Base-by-base conservation (phyloP, 495 filamentous ascomycete genomes). In the Podospora australis region DNA sequence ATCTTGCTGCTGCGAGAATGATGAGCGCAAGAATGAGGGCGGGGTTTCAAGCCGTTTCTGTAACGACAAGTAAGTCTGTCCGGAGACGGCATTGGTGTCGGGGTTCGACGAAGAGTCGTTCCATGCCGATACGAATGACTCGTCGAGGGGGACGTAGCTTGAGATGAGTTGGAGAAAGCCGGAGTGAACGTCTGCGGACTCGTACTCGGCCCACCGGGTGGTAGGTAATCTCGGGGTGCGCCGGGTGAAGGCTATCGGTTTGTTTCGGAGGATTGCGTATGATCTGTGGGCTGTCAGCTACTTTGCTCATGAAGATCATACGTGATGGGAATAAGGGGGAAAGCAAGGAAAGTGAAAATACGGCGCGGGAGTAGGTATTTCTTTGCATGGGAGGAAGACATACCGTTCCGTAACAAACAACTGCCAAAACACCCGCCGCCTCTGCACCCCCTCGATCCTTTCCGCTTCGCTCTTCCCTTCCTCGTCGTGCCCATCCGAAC, bases 371-470 rank as follows among this genome's bases (percentile, higher is more conserved):
- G n/a, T n/a, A n/a, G n/a, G 32, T 36, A 29, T 29, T 6, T 6
- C 6, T 29, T 29, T 29, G n/a, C 32, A 36, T 19, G 35, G 6
- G 6, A 28, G 13, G 17, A 8, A 30, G 28, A 71, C 70, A 24
- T 29, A 56, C 54, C 79, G 72, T 60, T 82, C 78, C 14, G 78
- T 77, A 30, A 84, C 71, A 52, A 82, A 84, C 7, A 82, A 58
- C 38, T 80, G 60, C 81, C 82, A 86, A 52, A 84, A 86, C 0
- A 83, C 63, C 20, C 81, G 65, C 29, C 32, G 14, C 32, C 32
- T 36, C n/a, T n/a, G 6, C 32, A 36, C n/a, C 6, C 19, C n/a
- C 5, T 36, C 32, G 2, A 16, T 17, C 3, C 14, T 17, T 36
- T 36, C 32, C n/a, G 11, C 7, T 1, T 6, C 32, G 14, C n/a